phyloP scores from a whole-genome alignment of 2,329 filamentous ascomycete genomes.

The Zymoseptoria ardabiliae region DNA sequence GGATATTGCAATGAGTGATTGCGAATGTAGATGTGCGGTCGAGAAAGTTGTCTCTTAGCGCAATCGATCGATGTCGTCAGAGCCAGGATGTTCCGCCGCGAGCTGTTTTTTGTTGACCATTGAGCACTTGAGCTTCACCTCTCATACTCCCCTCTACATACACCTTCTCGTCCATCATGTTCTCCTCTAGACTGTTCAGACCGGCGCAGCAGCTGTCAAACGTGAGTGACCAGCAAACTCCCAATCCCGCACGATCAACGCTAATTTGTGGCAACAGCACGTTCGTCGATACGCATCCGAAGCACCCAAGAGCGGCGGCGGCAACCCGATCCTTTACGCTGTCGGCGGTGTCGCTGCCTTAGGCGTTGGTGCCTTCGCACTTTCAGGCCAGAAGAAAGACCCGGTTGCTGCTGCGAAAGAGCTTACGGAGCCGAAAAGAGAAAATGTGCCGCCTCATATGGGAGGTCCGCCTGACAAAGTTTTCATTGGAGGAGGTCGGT shows the following conservation, averaged over 20 bases:
- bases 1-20: too few relatives aligned
- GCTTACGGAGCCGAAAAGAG: constrained; percentile 28
- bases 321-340: constrained; percentile 53
- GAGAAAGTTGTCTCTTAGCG: neutral
- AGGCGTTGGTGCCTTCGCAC: constrained; percentile 48
- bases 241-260: constrained; percentile 4
- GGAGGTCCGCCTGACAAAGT: constrained; percentile 40
- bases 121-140: neutral
- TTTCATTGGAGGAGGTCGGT: constrained; percentile 60
- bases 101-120: neutral
- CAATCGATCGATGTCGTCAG: neutral
- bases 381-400: constrained; percentile 19
- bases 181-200: constrained; percentile 20
- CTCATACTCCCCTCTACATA: neutral
- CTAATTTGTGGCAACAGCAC: constrained; percentile 39
- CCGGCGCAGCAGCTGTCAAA: constrained; percentile 25
- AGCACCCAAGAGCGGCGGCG: constrained; percentile 46
- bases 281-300: constrained; percentile 67
- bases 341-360: constrained; percentile 49
- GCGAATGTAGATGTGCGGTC: neutral
- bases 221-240: constrained; percentile 24
- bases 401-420: constrained; percentile 18
- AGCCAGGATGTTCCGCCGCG: neutral
- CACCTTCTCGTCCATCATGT: constrained; percentile 12
- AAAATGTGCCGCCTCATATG: constrained; percentile 30